phyloP scores from a whole-genome alignment of 1,284 basidiomycete genomes.

The Boletus sp. region DNA sequence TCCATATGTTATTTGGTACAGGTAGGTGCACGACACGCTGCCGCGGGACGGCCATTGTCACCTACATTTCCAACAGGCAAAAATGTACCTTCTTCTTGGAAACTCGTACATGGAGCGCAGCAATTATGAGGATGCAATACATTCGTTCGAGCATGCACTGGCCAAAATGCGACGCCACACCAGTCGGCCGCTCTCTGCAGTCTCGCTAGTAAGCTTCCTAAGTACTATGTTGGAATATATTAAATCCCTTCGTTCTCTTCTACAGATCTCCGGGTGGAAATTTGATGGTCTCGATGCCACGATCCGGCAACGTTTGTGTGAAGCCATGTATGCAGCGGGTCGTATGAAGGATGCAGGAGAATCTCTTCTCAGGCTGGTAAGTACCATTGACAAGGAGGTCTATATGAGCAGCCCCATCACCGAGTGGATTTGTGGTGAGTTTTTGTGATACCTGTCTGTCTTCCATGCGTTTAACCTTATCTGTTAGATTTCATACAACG shows the following conservation, averaged over 20 bases:
- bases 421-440: constrained; percentile 1
- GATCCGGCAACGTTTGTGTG: not conserved
- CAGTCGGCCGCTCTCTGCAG: not conserved
- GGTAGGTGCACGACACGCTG: not conserved
- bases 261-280: not conserved
- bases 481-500: not conserved
- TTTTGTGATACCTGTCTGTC: not conserved
- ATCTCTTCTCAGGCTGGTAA: not conserved
- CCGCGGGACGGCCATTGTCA: not conserved
- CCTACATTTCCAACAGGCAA: not conserved
- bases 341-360: not conserved
- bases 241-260: too few relatives aligned
- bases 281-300: not conserved
- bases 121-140: not conserved
- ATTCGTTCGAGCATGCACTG: not conserved
- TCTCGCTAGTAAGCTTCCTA: not conserved
- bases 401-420: not conserved
- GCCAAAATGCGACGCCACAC: not conserved
- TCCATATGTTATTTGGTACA: not conserved
- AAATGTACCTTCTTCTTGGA: not conserved
- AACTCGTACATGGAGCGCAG: not conserved
- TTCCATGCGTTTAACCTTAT: not conserved
- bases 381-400: not conserved
- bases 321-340: not conserved
- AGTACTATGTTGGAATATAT: too few relatives aligned